Evolutionary conservation across 2,329 filamentous ascomycete genomes (phyloP).

Genomic region (Xylariales sp.): DNA sequence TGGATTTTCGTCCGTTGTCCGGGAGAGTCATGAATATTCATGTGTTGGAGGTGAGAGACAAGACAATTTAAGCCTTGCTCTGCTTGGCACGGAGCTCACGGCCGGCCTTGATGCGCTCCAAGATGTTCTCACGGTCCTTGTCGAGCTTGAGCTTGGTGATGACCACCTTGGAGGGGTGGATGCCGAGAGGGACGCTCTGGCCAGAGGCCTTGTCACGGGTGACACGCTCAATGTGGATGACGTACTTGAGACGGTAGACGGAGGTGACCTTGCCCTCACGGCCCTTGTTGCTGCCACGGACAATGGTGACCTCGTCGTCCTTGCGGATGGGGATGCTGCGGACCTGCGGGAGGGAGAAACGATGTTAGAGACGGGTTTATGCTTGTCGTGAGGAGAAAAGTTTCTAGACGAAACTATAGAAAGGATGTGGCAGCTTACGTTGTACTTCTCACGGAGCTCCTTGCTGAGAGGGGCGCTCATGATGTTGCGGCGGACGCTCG

Average conservation of each 20-base stretch:
- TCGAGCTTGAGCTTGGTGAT: slow-evolving; percentile 99
- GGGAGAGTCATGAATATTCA: too few species aligned
- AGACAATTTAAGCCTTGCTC: slow-evolving; percentile 52
- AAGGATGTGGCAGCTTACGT: slow-evolving; percentile 58
- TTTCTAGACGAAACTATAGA: not conserved
- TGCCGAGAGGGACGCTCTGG: slow-evolving; percentile 89
- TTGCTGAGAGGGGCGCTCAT: slow-evolving; percentile 96
- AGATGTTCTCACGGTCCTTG: slow-evolving; percentile 87
- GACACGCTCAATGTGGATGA: slow-evolving; percentile 95
- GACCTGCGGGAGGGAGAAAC: slow-evolving; percentile 52
- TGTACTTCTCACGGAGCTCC: slow-evolving; percentile 99
- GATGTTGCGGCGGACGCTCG: slow-evolving; percentile 88
- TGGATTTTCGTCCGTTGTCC: too few species aligned
- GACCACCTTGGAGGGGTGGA: slow-evolving; percentile 95
- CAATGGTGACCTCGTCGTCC: slow-evolving; percentile 91
- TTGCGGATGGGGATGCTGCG: slow-evolving; percentile 96
- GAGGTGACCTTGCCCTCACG: slow-evolving; percentile 97
- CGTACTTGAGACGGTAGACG: slow-evolving; percentile 98
- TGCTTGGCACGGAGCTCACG: slow-evolving; percentile 71
- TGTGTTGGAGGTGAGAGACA: not conserved
- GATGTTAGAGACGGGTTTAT: not conserved
- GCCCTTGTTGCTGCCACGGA: slow-evolving; percentile 88
- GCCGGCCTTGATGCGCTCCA: slow-evolving; percentile 78
- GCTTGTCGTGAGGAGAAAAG: not conserved
- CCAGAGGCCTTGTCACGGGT: slow-evolving; percentile 96